Evolutionary conservation across 148 eudicot genomes (phyloP), one percentile per base, ranked within the genome.

Genomic region (Dianthus caryophyllus): DNA sequence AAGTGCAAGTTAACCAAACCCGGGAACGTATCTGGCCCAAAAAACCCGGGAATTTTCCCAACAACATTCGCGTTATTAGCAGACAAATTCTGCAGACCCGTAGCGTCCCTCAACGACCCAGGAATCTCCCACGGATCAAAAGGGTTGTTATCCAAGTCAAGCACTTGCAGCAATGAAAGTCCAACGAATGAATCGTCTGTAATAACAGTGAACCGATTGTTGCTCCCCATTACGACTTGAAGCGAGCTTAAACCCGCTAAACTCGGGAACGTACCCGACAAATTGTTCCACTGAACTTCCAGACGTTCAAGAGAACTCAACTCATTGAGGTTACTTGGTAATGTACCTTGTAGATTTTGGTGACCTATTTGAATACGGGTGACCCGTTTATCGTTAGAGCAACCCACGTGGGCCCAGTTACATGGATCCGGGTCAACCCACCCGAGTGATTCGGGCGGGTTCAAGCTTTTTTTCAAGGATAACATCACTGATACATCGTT

Each of bases 351-450:
- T 25, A 92, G 87, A 70, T 76, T 80, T 16, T 80, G 86, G 73
- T 80, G 93, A 56, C 97, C 97, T 67, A 92, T 83, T 81, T 92
- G 97, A 67, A 92, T 87, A 83, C 94, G 81, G 62, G 87, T 92
- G 22, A 92, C 94, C 75, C 84, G 73, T 17, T 83, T 89, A 12
- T 58, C 81, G 7, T 67, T 78, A 0, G 87, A 74, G 75, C 97
- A 92, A 55, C 1, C 76, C 26, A 92, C 85, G 51, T 73, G 89
- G 49, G 0, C 41, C 97, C 97, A 92, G 41, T 89, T 85, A 65
- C 98, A 92, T 20, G 96, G 98, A 69, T 92, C 89, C 22, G 91
- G 83, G 85, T 76, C 91, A 30, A 84, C 65, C 98, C 98, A 93
- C 2, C 81, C 84, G 17, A 89, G 80, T 0, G 65, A 54, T 29